Percentiles rank a stretch among this genome's conserved stretches.
These are phyloP conservation scores for Amanita pseudoporphyria DNA, from an alignment of 768 basidiomycete species.

Conservation along the genomic window DNA sequence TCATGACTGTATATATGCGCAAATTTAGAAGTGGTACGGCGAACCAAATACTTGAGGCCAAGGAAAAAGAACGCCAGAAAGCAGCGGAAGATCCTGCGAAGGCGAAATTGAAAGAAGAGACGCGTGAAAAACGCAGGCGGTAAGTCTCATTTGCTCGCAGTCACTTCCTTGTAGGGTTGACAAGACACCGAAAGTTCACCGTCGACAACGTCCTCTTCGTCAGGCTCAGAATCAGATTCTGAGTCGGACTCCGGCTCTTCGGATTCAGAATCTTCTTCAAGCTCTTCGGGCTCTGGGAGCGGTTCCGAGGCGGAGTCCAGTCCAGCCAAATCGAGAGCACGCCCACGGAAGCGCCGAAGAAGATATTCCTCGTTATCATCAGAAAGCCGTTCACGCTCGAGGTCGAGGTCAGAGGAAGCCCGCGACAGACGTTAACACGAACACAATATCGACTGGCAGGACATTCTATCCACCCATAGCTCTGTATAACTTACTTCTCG, in stretches of 20 bases:
- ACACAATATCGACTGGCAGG: neutral
- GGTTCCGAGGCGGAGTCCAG: neutral
- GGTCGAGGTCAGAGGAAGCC: neutral
- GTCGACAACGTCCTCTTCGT: constrained; percentile 22
- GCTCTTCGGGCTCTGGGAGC: constrained; percentile 1
- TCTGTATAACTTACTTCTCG: neutral
- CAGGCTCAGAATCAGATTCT: too few relatives aligned
- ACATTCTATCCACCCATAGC: neutral
- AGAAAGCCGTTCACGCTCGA: neutral
- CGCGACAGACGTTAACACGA: neutral
- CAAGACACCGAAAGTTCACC: constrained; percentile 6
- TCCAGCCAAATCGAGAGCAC: constrained; percentile 5
- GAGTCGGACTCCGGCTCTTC: constrained; percentile 32
- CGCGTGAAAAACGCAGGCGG: constrained; percentile 30
- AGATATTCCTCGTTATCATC: constrained; percentile 1
- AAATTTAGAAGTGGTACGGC: constrained; percentile 56
- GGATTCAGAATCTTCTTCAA: constrained; percentile 17
- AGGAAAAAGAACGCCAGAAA: constrained; percentile 65
- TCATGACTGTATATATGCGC: neutral
- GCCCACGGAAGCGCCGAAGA: constrained; percentile 1
- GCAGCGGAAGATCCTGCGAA: constrained; percentile 22
- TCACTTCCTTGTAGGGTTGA: neutral
- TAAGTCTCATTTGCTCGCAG: constrained; percentile 8
- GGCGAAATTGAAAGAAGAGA: constrained; percentile 24
- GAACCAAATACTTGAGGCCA: constrained; percentile 72